Evolutionary conservation across 345 rosid species (phyloP).

Genomic region (Noccaea bulbosa): DNA sequence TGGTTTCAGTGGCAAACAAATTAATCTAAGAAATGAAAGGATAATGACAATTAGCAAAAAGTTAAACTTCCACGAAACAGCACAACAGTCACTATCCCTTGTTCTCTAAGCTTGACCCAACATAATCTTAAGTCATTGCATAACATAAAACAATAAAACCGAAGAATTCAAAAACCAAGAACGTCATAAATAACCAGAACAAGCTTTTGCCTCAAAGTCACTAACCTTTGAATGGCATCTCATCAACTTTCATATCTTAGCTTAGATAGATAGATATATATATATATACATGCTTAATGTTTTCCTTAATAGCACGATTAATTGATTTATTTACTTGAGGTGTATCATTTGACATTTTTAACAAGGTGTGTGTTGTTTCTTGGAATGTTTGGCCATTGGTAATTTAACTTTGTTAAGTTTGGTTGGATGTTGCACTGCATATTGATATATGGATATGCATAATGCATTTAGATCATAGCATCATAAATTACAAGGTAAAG

Average conservation of each 20-base stretch:
- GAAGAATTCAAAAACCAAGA: constrained; percentile 25
- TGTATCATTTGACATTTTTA: no score
- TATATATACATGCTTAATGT: not conserved
- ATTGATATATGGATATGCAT: no score
- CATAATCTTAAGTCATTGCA: constrained; percentile 30
- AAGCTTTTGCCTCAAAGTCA: constrained; percentile 22
- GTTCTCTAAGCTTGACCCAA: constrained; percentile 38
- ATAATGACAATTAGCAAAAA: constrained; percentile 4
- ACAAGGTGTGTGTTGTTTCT: no score
- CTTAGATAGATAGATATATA: no score
- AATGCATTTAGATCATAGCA: no score
- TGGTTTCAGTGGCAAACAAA: not conserved
- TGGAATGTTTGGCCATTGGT: no score
- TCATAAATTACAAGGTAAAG: no score
- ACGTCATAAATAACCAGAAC: constrained; percentile 27
- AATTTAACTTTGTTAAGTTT: no score
- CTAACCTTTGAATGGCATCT: constrained; percentile 31
- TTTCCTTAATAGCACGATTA: not conserved
- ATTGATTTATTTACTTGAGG: no score
- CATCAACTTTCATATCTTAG: no score
- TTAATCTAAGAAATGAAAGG: constrained; percentile 12
- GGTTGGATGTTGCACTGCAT: no score
- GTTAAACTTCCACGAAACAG: constrained; percentile 40
- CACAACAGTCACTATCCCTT: constrained; percentile 32
- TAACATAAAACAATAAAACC: constrained; percentile 27